phyloP scores from a whole-genome alignment of 441 rosid genomes.

The Jatropha podagrica region DNA sequence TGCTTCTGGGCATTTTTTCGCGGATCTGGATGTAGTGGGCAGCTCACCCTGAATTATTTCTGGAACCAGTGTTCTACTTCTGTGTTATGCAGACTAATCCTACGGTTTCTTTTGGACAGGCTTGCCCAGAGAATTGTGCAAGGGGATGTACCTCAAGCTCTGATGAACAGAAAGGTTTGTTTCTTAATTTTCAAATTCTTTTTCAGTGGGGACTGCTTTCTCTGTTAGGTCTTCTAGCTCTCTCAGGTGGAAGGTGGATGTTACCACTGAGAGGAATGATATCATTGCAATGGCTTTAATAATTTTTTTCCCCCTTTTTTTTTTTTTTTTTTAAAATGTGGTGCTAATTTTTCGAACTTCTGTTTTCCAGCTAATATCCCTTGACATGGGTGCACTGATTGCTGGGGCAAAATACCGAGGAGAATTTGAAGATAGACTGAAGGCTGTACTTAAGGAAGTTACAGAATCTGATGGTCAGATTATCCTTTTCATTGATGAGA shows the following conservation, averaged over 20 bases:
- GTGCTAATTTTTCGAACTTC: slow-evolving; percentile 1
- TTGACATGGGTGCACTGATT: slow-evolving; percentile 96
- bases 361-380: slow-evolving; percentile 71
- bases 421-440: slow-evolving; percentile 94
- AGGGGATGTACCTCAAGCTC: slow-evolving; percentile 99
- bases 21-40: not conserved
- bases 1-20: not conserved
- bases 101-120: slow-evolving; percentile 42
- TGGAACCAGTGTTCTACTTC: not conserved
- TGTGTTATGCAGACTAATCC: not conserved
- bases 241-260: not conserved
- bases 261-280: not conserved
- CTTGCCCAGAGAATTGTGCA: slow-evolving; percentile 98
- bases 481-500: slow-evolving; percentile 90
- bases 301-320: not conserved
- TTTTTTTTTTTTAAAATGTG: not conserved
- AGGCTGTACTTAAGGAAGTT: slow-evolving; percentile 93
- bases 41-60: not conserved
- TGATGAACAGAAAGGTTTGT: slow-evolving; percentile 91
- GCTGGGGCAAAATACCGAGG: slow-evolving; percentile 98
- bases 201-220: not conserved
- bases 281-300: not conserved
- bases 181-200: slow-evolving; percentile 1
- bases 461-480: slow-evolving; percentile 92
- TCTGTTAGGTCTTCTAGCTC: not conserved